These are phyloP conservation scores for Rosa multiflora DNA, from an alignment of 306 rosid genomes.

Conservation along the genomic window DNA sequence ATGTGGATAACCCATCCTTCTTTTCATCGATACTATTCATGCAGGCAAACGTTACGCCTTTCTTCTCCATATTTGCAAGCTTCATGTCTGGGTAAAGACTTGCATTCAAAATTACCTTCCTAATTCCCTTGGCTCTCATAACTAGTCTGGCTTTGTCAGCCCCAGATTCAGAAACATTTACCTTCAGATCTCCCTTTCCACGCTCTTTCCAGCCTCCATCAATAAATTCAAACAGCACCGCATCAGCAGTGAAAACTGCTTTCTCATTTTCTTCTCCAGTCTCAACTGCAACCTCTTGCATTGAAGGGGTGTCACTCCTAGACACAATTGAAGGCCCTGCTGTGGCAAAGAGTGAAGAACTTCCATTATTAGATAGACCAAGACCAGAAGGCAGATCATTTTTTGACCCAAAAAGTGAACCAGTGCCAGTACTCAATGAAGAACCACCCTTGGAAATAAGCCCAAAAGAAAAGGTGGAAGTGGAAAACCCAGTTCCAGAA, in stretches of 20 bases:
- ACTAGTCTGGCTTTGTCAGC: slow-evolving; percentile 67
- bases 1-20: slow-evolving; percentile 68
- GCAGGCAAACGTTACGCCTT: slow-evolving; percentile 92
- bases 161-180: slow-evolving; percentile 59
- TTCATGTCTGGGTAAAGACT: slow-evolving; percentile 85
- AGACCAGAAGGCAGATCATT: slow-evolving; percentile 61
- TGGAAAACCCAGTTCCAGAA: slow-evolving; percentile 87
- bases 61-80: slow-evolving; percentile 86
- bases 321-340: slow-evolving; percentile 48
- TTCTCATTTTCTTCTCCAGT: slow-evolving; percentile 94
- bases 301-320: slow-evolving; percentile 59
- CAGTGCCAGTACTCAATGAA: slow-evolving; percentile 35
- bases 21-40: slow-evolving; percentile 78
- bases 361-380: slow-evolving; percentile 65
- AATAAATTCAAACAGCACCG: slow-evolving; percentile 65
- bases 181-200: slow-evolving; percentile 87
- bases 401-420: slow-evolving; percentile 52
- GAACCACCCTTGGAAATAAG: slow-evolving; percentile 54
- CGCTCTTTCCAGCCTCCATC: slow-evolving; percentile 95
- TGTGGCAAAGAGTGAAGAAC: slow-evolving; percentile 57
- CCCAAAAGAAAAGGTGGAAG: slow-evolving; percentile 78
- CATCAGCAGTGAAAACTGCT: slow-evolving; percentile 68
- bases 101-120: slow-evolving; percentile 81
- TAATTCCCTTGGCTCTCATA: slow-evolving; percentile 83
- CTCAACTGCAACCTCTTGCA: slow-evolving; percentile 84